A percentile compares a stretch with the other conserved stretches of the same genome.
These are phyloP conservation scores for Boechera retrofracta DNA, from an alignment of 345 rosid species.

Conservation along the genomic window DNA sequence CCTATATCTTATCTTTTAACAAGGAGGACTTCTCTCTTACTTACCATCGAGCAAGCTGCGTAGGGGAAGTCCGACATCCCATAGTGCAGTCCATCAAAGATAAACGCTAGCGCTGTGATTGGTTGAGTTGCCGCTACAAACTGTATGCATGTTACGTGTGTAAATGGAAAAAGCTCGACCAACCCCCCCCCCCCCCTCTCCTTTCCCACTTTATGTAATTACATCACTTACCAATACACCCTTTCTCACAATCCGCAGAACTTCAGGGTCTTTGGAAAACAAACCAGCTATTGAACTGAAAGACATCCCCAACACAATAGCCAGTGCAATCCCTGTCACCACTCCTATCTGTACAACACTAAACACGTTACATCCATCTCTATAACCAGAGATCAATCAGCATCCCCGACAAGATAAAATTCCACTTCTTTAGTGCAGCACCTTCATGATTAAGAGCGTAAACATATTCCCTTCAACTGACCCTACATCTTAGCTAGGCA, in stretches of 20 bases:
- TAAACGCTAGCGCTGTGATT: slow-evolving; percentile 83
- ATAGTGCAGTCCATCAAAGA: slow-evolving; percentile 92
- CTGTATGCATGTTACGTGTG: slow-evolving; percentile 47
- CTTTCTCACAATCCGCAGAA: slow-evolving; percentile 71
- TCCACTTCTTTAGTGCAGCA: not conserved
- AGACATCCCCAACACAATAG: slow-evolving; percentile 69
- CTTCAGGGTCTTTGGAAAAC: slow-evolving; percentile 80
- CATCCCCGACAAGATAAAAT: not conserved
- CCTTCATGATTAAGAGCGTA: not conserved
- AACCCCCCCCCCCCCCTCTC: too few species aligned
- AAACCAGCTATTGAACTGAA: slow-evolving; percentile 71
- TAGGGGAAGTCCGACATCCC: slow-evolving; percentile 94
- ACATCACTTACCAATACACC: slow-evolving; percentile 71
- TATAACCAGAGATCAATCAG: slow-evolving; percentile 12
- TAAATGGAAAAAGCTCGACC: not conserved
- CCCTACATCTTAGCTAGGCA: not conserved
- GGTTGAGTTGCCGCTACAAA: slow-evolving; percentile 93
- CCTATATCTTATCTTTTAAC: not conserved
- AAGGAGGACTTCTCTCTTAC: not conserved
- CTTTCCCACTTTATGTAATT: slow-evolving; percentile 12
- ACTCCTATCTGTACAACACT: slow-evolving; percentile 71
- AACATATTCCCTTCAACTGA: not conserved
- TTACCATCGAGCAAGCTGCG: slow-evolving; percentile 80
- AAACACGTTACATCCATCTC: slow-evolving; percentile 24
- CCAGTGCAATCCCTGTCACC: slow-evolving; percentile 67